Conservation (phyloP, 1,284 basidiomycete genomes). For the Malassezia japonica region DNA sequence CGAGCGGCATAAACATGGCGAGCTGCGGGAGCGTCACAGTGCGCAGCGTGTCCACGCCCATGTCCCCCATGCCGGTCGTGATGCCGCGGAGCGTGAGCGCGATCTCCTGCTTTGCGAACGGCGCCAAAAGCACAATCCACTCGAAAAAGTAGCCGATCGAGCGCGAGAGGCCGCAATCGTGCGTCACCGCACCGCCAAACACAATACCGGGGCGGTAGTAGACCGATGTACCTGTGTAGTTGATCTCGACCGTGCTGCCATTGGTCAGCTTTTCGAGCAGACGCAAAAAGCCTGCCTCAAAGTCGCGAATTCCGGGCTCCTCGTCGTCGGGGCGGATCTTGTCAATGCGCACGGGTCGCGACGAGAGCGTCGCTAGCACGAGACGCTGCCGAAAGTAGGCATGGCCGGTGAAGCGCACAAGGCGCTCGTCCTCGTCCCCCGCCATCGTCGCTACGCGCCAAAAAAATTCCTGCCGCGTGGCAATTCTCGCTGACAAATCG, state of each 20-base stretch:
- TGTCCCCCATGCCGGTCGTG: constrained; percentile 61
- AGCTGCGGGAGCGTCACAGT: constrained; percentile 88
- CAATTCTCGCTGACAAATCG: constrained; percentile 9
- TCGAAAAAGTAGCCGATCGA: constrained; percentile 92
- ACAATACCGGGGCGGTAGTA: constrained; percentile 86
- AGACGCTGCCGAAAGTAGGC: constrained; percentile 74
- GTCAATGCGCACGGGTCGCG: constrained; percentile 75
- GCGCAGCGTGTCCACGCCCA: constrained; percentile 66
- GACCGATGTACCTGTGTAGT: constrained; percentile 59
- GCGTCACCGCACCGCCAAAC: constrained; percentile 67
- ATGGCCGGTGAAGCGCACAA: constrained; percentile 62
- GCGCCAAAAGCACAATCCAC: constrained; percentile 76
- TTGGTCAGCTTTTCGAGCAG: constrained; percentile 87
- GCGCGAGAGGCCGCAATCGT: constrained; percentile 77
- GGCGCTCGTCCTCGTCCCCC: constrained; percentile 13
- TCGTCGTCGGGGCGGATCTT: constrained; percentile 83
- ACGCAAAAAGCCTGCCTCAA: constrained; percentile 81
- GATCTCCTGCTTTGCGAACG: constrained; percentile 82
- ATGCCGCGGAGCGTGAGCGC: constrained; percentile 74
- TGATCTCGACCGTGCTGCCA: constrained; percentile 90
- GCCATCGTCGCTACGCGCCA: constrained; percentile 3
- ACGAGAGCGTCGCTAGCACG: constrained; percentile 75
- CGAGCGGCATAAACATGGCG: constrained; percentile 59
- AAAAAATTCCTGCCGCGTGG: neutral
- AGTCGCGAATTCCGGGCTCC: constrained; percentile 87